Evolutionary conservation across 2,329 filamentous ascomycete genomes (phyloP), one percentile per base, ranked within the genome.

Genomic region (Gnomoniopsis sp.): DNA sequence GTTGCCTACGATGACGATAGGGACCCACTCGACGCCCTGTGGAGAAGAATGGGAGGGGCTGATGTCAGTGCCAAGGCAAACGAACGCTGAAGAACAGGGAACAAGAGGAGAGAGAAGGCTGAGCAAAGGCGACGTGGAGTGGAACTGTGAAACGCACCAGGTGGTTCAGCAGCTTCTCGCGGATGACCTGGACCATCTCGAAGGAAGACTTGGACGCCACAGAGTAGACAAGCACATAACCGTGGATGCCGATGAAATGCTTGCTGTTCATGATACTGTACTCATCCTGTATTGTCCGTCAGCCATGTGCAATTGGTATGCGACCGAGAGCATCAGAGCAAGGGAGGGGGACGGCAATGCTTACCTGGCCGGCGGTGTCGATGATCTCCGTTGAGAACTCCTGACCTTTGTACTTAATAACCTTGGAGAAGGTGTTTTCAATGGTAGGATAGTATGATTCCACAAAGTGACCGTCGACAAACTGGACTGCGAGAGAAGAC

Each of bases 391-490:
- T 96, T 53, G 90, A 87, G 75, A 88, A 99, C 65, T 98, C 95
- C 74, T 97, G 91, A 53, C 90, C 89, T 75, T 95, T 96, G 75
- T 90, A 89, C 68, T 91, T 89, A 73, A 99, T 96, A 66, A 92
- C 88, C 74, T 96, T 96, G 80, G 89, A 96, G 74, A 99, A 99
- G 2, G 93, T 98, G 75, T 98, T 99, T 75, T 99, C 95, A 70
- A 99, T 98, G 44, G 95, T 99, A 38, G 95, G 95, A 74, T 99
- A 99, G 77, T 99, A 99, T 75, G 90, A 96, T 75, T 99, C 95
- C 70, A 99, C 93, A 72, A 99, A 99, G 77, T 96, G 93, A 63
- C 92, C 92, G 73, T 99, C 95, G 71, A 97, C 93, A 71, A 95
- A 98, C 72, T 93, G 93, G 50, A 98, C 95, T 14, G 95, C 96